Evolutionary conservation across 2,329 filamentous ascomycete species (phyloP).

Genomic region (Dactylellina parvicollis): DNA sequence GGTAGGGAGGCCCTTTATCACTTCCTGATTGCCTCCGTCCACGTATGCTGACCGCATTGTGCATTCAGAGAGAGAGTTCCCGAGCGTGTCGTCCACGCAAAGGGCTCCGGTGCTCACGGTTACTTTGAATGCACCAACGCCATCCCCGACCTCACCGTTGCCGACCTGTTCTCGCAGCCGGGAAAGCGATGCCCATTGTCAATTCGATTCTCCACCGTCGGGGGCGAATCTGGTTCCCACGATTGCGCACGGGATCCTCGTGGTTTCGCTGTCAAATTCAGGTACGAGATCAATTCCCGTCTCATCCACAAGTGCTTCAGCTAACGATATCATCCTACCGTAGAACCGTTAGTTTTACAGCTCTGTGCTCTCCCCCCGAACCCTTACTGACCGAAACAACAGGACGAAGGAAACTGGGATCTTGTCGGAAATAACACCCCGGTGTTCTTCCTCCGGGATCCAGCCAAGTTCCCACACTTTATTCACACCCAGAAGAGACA

Average conservation of each 20-base stretch:
- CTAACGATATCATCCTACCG: not conserved
- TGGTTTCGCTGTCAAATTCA: slow-evolving; percentile 77
- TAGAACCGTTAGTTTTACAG: slow-evolving; percentile 45
- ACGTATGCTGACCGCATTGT: not conserved
- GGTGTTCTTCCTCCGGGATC: slow-evolving; percentile 79
- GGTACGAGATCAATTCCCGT: slow-evolving; percentile 8
- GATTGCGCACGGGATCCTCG: slow-evolving; percentile 77
- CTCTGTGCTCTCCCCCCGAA: not conserved
- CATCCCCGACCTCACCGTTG: slow-evolving; percentile 66
- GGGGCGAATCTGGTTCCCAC: slow-evolving; percentile 76
- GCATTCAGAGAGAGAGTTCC: slow-evolving; percentile 63
- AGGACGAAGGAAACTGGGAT: slow-evolving; percentile 77
- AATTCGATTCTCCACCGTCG: slow-evolving; percentile 78
- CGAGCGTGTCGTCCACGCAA: slow-evolving; percentile 62
- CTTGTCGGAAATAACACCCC: slow-evolving; percentile 78
- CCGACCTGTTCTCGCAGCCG: slow-evolving; percentile 67
- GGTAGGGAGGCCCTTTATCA: slow-evolving; percentile 53
- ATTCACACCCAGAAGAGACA: slow-evolving; percentile 81
- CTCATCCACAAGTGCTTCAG: not conserved
- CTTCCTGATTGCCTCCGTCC: not conserved
- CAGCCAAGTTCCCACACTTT: slow-evolving; percentile 77
- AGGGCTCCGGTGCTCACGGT: slow-evolving; percentile 63
- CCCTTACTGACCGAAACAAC: slow-evolving; percentile 6
- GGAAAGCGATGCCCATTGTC: slow-evolving; percentile 76
- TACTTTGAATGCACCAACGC: slow-evolving; percentile 65